These are phyloP conservation scores for Fusarium chlamydosporum DNA, from an alignment of 2,329 filamentous ascomycete species.

Conservation along the genomic window DNA sequence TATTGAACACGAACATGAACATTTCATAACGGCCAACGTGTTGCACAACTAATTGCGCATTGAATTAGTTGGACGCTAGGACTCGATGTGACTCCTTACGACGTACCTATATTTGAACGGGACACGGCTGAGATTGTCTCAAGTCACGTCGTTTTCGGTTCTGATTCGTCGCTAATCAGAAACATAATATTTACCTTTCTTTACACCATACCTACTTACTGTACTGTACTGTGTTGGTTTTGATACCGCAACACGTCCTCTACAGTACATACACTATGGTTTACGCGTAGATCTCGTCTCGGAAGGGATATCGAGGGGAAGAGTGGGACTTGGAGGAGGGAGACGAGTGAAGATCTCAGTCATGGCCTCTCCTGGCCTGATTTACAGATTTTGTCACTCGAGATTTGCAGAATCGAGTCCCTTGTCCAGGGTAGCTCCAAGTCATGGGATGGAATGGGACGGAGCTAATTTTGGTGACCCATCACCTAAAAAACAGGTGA, in stretches of 20 bases:
- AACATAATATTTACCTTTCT: conserved; percentile 38
- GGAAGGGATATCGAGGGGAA: conserved; percentile 16
- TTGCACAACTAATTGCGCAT: conserved; percentile 16
- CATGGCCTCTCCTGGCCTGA: conserved; percentile 28
- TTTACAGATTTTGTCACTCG: conserved; percentile 16
- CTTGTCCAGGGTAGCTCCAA: conserved; percentile 38
- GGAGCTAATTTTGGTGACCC: conserved; percentile 29
- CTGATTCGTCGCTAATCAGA: conserved; percentile 28
- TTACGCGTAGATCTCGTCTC: conserved; percentile 24
- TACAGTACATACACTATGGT: conserved; percentile 1
- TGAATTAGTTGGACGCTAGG: not conserved
- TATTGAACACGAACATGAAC: conserved; percentile 9
- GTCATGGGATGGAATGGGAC: conserved; percentile 34
- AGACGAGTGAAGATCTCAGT: conserved; percentile 15
- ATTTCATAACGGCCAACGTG: conserved; percentile 8
- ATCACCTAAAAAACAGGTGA: conserved; percentile 40
- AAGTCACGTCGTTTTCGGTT: conserved; percentile 17
- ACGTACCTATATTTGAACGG: conserved; percentile 2
- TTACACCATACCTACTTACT: conserved; percentile 4
- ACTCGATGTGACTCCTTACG: not conserved
- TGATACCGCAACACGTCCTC: conserved; percentile 5
- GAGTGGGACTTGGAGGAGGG: not conserved
- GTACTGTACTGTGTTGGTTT: conserved; percentile 1
- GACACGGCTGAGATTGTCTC: conserved; percentile 30
- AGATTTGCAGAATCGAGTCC: conserved; percentile 12